Base-by-base conservation (phyloP, 495 filamentous ascomycete genomes). In the Xylaria longipes region DNA sequence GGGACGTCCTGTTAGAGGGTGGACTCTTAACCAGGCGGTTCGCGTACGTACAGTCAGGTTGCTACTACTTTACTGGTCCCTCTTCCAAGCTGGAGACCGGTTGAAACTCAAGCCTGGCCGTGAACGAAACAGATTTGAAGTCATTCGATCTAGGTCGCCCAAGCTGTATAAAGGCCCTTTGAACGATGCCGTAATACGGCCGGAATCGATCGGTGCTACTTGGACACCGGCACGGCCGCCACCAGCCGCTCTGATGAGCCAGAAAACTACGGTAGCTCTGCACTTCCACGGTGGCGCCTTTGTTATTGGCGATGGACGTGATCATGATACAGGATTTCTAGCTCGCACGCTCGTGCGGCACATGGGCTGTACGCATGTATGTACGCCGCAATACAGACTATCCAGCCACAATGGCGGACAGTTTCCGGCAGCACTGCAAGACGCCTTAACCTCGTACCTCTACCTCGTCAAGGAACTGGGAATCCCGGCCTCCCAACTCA, bases 221-320 rank as follows among this genome's bases (percentile, higher is more conserved):
- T 65, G 69, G 61, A 65, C 50, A 25, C 69, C 69, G 35, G 33
- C 60, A 41, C 58, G 20, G 57, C 69, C 48, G 5, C 45, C 33
- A 6, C 8, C 33, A 11, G 60, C 48, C 9, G 45, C 33, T 6
- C 15, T 27, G 15, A 22, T 4, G 45, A 58, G 48, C 37, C 69
- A 22, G 45, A 65, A 57, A 25, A 45, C 27, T 12, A 65, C 69
- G 37, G 39, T 71, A 15, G 50, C 29, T 3, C 69, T 65, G 45
- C 68, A 70, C 46, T 64, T 87, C 62, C 85, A 87, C 69, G 84
- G 85, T 41, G 86, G 86, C 27, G 83, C 79, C n/a, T 87, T 77
- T 65, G 80, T 87, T 27, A 45, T 83, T 45, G 71, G 77, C 68
- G 75, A 82, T 71, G 78, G 77, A 27, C 64, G 79, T 6, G 76